phyloP scores from a whole-genome alignment of 371 early-diverging fungal genomes.

The Sporodiniella umbellata region DNA sequence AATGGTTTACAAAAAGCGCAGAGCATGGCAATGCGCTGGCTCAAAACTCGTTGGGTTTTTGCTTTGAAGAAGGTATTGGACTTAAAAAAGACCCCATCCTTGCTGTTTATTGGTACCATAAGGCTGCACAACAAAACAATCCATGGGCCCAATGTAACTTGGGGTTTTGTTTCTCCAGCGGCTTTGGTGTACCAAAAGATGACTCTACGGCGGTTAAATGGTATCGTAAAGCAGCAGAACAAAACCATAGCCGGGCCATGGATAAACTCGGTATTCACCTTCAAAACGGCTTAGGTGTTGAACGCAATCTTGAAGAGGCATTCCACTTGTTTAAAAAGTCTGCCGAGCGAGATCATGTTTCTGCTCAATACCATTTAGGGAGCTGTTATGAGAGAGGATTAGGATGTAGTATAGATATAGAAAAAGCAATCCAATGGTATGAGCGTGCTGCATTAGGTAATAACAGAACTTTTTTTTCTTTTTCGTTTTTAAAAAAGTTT shows the following conservation, averaged over 20 bases:
- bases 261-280: slow-evolving; percentile 83
- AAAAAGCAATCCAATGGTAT: slow-evolving; percentile 63
- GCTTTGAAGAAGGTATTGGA: slow-evolving; percentile 76
- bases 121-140: slow-evolving; percentile 77
- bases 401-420: slow-evolving; percentile 53
- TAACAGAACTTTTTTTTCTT: too few species aligned
- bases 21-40: slow-evolving; percentile 73
- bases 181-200: slow-evolving; percentile 65
- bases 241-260: slow-evolving; percentile 69
- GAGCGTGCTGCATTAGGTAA: slow-evolving; percentile 57
- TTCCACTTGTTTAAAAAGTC: slow-evolving; percentile 56
- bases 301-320: slow-evolving; percentile 51
- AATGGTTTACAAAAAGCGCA: slow-evolving; percentile 64
- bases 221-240: slow-evolving; percentile 67
- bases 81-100: slow-evolving; percentile 54
- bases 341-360: slow-evolving; percentile 59
- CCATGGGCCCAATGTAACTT: slow-evolving; percentile 87
- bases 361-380: slow-evolving; percentile 62
- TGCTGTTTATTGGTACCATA: slow-evolving; percentile 80
- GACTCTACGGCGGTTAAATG: slow-evolving; percentile 64
- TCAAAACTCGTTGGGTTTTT: slow-evolving; percentile 81
- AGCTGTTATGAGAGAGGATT: slow-evolving; percentile 62
- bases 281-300: slow-evolving; percentile 71
- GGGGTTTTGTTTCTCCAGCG: slow-evolving; percentile 84
- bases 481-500: too few species aligned